A percentile compares a stretch with the other conserved stretches of the same genome.
Evolutionary conservation across 2,329 filamentous ascomycete species (phyloP).

Genomic region (Sphaceloma murrayae): DNA sequence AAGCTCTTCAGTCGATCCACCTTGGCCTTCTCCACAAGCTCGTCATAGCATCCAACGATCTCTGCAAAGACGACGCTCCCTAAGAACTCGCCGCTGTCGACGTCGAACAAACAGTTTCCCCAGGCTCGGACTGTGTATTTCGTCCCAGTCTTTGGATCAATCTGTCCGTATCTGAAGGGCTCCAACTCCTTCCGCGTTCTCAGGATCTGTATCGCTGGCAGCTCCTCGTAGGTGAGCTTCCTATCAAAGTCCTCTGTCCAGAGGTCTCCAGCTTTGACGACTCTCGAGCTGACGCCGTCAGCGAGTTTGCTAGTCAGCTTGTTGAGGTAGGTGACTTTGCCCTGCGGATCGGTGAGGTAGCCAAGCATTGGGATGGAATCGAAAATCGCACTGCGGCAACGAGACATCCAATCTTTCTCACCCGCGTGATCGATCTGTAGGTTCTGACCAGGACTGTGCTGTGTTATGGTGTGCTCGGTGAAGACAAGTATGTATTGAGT

Average conservation of each 20-base stretch:
- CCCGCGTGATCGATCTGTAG: neutral
- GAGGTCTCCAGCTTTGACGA: slow-evolving; percentile 7
- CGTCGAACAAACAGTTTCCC: slow-evolving; percentile 10
- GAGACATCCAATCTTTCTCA: slow-evolving; percentile 8
- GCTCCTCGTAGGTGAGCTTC: slow-evolving; percentile 10
- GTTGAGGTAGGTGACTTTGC: slow-evolving; percentile 14
- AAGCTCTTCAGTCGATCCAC: slow-evolving; percentile 14
- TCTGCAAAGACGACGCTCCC: slow-evolving; percentile 11
- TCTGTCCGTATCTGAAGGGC: slow-evolving; percentile 12
- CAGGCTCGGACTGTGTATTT: slow-evolving; percentile 7
- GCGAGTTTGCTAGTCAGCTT: slow-evolving; percentile 2
- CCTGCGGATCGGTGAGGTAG: slow-evolving; percentile 10
- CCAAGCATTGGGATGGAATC: slow-evolving; percentile 10
- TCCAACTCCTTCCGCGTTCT: neutral
- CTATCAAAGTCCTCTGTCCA: slow-evolving; percentile 1
- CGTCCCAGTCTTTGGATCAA: slow-evolving; percentile 3
- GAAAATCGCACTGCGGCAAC: slow-evolving; percentile 14
- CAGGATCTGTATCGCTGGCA: slow-evolving; percentile 4
- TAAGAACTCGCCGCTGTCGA: neutral
- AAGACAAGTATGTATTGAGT: slow-evolving; percentile 11
- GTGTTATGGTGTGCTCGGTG: neutral
- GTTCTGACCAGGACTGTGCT: neutral
- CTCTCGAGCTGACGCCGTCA: neutral
- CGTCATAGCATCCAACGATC: slow-evolving; percentile 5
- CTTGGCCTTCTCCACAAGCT: slow-evolving; percentile 4